Base-by-base conservation (phyloP, 2,329 filamentous ascomycete species). In the Penicillium verrucosum region DNA sequence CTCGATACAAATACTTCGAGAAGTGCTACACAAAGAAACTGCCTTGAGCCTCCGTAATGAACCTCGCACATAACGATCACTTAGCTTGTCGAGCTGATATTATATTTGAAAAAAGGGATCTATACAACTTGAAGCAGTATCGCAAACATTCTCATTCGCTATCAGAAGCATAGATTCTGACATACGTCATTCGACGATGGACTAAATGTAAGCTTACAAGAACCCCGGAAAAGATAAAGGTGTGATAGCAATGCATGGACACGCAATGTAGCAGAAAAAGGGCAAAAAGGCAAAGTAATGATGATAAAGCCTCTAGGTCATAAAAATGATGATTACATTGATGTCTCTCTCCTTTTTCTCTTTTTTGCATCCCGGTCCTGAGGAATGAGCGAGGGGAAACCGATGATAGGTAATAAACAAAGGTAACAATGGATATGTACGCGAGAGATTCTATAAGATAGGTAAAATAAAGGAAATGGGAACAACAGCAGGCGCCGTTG, bases 381-480 rank as follows among this genome's bases (percentile, higher is more conserved):
- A 42, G 51, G 30, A 29, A 37, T 18, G 14, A 46, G 41, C 41
- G 11, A 4, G 27, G 46, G n/a, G 6, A 30, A 14, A 25, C 38
- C 38, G 14, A 36, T 23, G 36, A 27, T 11, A 23, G 38, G 12
- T 41, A 46, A 42, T 56, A 52, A 29, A 56, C 48, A 46, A 40
- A 46, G 38, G 16, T 37, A 46, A 41, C 54, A 23, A 52, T 56
- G 54, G 16, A 41, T 56, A 56, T 56, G 54, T 56, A 56, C 54
- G 41, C 51, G 23, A 29, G 49, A 41, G 29, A 29, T 56, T 56
- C 48, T 56, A 56, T 56, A 25, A 41, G 29, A 36, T 29, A 14
- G 37, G 32, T 18, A 18, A 29, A 46, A 36, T 29, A 32, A 44
- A 49, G 12, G 27, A 37, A 50, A 30, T 16, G 23, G 29, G 32